Percentiles rank a stretch among this genome's conserved stretches.
These are phyloP conservation scores for Tetrahymena borealis DNA, from an alignment of 73 alveolate genomes.

Conservation along the genomic window DNA sequence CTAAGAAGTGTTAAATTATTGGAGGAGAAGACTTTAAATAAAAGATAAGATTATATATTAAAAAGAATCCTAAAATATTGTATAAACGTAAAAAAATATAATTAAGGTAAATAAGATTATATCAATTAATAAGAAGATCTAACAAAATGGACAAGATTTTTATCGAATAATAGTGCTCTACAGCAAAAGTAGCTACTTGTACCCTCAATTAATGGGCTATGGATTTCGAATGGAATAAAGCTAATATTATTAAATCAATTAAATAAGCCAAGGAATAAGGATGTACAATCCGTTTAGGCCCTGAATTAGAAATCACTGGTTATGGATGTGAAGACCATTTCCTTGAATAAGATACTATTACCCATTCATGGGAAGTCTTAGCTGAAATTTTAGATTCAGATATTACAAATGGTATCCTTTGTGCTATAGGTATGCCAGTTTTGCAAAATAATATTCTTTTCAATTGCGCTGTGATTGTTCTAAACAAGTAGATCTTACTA, in stretches of 20 bases:
- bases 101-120: neutral
- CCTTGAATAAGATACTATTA: conserved; percentile 82
- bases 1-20: no score
- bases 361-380: conserved; percentile 85
- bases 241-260: conserved; percentile 64
- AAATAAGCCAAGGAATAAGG: conserved; percentile 47
- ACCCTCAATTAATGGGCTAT: conserved; percentile 40
- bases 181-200: conserved; percentile 26
- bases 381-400: conserved; percentile 57
- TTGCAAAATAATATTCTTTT: conserved; percentile 63
- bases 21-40: no score
- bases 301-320: conserved; percentile 85
- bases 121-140: neutral
- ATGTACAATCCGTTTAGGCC: conserved; percentile 62
- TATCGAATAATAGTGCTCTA: neutral
- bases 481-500: conserved; percentile 60
- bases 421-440: conserved; percentile 92
- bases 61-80: no score
- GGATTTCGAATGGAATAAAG: conserved; percentile 73
- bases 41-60: no score
- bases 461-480: conserved; percentile 74
- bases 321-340: conserved; percentile 89
- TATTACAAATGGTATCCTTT: conserved; percentile 55
- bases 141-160: neutral
- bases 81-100: no score